Evolutionary conservation across 179 eudicot species (phyloP).

Genomic region (Drosera spatulata): DNA sequence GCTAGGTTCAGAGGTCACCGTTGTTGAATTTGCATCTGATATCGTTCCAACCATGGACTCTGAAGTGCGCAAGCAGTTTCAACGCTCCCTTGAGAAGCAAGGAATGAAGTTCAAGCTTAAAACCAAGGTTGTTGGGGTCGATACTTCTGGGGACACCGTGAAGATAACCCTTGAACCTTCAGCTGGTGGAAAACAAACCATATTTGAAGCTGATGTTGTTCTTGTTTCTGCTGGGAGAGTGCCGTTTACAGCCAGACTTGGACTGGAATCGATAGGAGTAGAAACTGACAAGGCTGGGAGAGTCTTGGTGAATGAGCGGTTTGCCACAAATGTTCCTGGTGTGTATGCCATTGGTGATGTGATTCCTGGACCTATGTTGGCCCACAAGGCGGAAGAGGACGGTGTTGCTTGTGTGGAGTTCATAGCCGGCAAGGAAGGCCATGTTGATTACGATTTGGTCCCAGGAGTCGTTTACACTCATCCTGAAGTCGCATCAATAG

Average conservation of each 20-base stretch:
- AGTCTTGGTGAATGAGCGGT: conserved; percentile 56
- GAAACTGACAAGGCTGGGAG: conserved; percentile 73
- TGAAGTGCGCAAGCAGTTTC: no score
- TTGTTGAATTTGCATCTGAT: no score
- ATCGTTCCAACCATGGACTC: no score
- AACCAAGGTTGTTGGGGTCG: no score
- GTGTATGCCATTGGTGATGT: no score
- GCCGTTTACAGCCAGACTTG: conserved; percentile 74
- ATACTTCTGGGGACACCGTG: no score
- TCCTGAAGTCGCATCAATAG: conserved; percentile 90
- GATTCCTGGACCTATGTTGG: conserved; percentile 95
- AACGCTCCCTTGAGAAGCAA: no score
- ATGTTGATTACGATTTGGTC: conserved; percentile 89
- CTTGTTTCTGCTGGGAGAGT: no score
- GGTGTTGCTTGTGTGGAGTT: conserved; percentile 92
- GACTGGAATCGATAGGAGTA: conserved; percentile 64
- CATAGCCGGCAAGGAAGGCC: no score
- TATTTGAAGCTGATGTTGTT: conserved; percentile 83
- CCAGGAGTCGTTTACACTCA: conserved; percentile 86
- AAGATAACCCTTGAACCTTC: conserved; percentile 72
- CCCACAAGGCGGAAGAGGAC: conserved; percentile 98
- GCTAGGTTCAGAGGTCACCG: no score
- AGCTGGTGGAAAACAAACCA: conserved; percentile 77
- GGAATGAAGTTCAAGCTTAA: no score
- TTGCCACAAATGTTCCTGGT: conserved; percentile 64